These are phyloP conservation scores for Globisporangium cylindrosporum DNA, from an alignment of 352 stramenopile species.

Conservation along the genomic window DNA sequence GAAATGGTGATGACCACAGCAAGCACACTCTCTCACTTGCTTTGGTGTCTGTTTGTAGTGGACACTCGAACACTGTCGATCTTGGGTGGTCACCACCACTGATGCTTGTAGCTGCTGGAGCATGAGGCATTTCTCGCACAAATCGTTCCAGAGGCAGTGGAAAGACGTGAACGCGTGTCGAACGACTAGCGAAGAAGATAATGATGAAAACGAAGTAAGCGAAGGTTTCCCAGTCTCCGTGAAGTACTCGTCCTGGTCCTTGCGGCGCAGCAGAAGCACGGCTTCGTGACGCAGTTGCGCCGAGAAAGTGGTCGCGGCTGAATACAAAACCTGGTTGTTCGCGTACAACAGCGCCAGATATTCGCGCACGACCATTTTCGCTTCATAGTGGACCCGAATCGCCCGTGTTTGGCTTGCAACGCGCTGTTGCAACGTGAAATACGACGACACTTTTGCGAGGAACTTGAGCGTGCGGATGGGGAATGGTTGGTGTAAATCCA, in stretches of 20 bases:
- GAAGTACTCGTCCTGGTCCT: conserved; percentile 19
- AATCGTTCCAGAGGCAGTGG: conserved; percentile 41
- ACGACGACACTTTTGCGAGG: conserved; percentile 30
- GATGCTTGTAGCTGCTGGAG: conserved; percentile 17
- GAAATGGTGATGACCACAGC: conserved; percentile 32
- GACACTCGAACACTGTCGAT: conserved; percentile 1
- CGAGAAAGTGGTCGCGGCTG: conserved; percentile 27
- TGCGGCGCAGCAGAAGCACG: conserved; percentile 20
- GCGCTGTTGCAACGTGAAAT: conserved; percentile 27
- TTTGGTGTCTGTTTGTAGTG: not conserved
- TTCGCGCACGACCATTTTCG: conserved; percentile 25
- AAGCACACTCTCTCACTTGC: conserved; percentile 17
- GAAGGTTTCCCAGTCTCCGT: not conserved
- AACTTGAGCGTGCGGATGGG: conserved; percentile 29
- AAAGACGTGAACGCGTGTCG: conserved; percentile 35
- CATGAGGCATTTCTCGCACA: conserved; percentile 47
- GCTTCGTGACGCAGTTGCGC: conserved; percentile 24
- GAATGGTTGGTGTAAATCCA: conserved; percentile 36
- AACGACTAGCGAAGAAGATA: not conserved
- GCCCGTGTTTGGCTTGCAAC: conserved; percentile 25
- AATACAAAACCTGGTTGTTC: conserved; percentile 26
- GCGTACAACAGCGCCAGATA: conserved; percentile 37
- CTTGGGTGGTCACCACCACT: not conserved
- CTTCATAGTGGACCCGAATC: conserved; percentile 32
- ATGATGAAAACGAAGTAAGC: not conserved